Evolutionary conservation across 805 yeast genomes (phyloP).

Genomic region (Maudiozyma pseudohumilis): DNA sequence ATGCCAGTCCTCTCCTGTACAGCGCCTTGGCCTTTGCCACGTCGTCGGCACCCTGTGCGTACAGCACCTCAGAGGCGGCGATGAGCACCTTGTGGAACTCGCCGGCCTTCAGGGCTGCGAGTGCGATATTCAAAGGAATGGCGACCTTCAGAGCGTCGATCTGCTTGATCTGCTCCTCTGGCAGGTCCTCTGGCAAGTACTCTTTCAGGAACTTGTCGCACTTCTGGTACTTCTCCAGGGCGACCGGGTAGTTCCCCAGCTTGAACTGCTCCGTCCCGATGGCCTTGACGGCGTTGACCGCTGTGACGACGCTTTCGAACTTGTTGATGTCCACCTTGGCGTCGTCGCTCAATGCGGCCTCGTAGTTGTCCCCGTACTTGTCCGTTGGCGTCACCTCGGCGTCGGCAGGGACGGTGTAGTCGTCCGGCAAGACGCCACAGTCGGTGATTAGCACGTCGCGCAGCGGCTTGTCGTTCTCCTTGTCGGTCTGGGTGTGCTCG

Average conservation of each 20-base stretch:
- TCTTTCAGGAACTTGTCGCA: constrained; percentile 60
- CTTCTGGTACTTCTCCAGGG: constrained; percentile 63
- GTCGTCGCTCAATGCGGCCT: constrained; percentile 68
- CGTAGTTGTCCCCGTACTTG: constrained; percentile 79
- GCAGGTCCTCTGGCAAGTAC: constrained; percentile 50
- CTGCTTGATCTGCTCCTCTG: constrained; percentile 41
- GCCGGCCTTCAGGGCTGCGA: constrained; percentile 58
- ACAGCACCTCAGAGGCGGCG: constrained; percentile 59
- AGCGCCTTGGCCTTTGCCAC: constrained; percentile 74
- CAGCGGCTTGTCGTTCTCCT: constrained; percentile 58
- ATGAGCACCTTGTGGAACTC: constrained; percentile 44
- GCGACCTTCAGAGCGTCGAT: constrained; percentile 51
- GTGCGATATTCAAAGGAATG: constrained; percentile 60
- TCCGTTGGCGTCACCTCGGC: constrained; percentile 46
- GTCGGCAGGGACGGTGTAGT: constrained; percentile 38
- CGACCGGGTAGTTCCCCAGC: constrained; percentile 43
- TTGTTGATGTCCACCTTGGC: constrained; percentile 46
- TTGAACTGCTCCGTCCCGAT: constrained; percentile 73
- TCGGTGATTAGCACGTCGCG: constrained; percentile 61
- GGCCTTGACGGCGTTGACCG: constrained; percentile 55
- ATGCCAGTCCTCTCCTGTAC: constrained; percentile 77
- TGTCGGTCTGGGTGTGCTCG: constrained; percentile 58
- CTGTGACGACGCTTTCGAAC: constrained; percentile 59
- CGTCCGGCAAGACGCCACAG: constrained; percentile 67
- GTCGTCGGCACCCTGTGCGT: constrained; percentile 46